Evolutionary conservation across 169 alveolate species (phyloP), one percentile per base, ranked within the genome.

Genomic region (Plasmodium vivax): DNA sequence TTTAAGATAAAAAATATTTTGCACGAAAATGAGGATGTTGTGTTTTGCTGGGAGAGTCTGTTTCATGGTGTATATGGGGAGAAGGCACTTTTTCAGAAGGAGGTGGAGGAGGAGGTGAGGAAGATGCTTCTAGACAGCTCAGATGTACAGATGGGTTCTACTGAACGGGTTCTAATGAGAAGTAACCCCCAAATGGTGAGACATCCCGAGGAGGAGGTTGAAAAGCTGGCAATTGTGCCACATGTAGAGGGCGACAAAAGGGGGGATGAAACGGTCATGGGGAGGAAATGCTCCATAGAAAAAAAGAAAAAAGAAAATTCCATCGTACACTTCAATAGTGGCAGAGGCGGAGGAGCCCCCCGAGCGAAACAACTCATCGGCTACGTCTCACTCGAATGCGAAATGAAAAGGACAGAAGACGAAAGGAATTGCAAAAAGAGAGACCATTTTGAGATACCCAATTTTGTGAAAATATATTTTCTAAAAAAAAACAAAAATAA

Each of bases 391-490:
- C 81, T 80, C 36, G 72, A 90, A 43, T 90, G 81, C 43, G 92
- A 74, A 90, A 81, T 90, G n/a, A 36, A 41, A n/a, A 77, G 72
- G 74, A 90, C 45, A 34, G 83, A 62, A 90, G 23, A 68, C 23
- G 74, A 45, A 30, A 47, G 23, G 51, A 82, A 34, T 14, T 36
- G n/a, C 16, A 14, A 23, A 27, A 82, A 82, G 72, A 16, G 45
- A 62, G 27, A n/a, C 16, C 7, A 58, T 8, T 62, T 30, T n/a
- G 43, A 9, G 3, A 14, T 90, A n/a, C 94, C 94, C 16, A 90
- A 82, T 81, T 90, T 90, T 90, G 51, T 90, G 8, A 80, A 80
- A 41, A 81, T 90, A 14, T 90, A 90, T 81, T 90, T 81, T 90
- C n/a, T 71, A 32, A 90, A 81, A 43, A 23, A 19, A 9, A 54